A percentile compares a stretch with the other conserved stretches of the same genome.
These are phyloP conservation scores for Erysimum pusillum DNA, from an alignment of 441 rosid genomes.

Conservation along the genomic window DNA sequence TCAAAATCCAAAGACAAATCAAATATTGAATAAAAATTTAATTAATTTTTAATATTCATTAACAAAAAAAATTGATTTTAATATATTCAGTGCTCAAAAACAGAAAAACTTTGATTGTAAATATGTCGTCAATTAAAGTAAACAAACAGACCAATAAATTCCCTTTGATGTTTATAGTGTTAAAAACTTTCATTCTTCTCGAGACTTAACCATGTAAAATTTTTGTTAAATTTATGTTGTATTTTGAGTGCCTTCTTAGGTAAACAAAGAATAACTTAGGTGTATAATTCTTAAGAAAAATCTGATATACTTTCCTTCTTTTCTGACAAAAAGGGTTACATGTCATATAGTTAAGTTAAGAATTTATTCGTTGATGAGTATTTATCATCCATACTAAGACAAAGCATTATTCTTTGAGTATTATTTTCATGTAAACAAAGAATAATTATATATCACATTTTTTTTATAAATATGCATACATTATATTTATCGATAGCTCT, in stretches of 20 bases:
- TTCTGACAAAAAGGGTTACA: background rate
- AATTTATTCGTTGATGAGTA: background rate
- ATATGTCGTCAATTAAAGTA: no score
- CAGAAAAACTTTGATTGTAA: no score
- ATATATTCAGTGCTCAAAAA: no score
- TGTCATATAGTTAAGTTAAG: background rate
- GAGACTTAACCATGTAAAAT: no score
- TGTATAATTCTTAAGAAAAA: background rate
- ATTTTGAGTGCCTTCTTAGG: background rate
- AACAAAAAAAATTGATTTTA: no score
- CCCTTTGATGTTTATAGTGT: no score
- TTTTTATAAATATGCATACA: background rate
- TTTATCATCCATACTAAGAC: background rate
- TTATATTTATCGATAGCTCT: background rate
- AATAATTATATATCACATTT: background rate
- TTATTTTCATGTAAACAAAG: conserved; percentile 1
- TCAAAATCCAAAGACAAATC: no score
- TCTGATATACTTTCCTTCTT: background rate
- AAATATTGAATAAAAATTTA: background rate
- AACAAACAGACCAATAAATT: no score
- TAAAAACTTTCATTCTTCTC: no score
- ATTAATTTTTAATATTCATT: background rate
- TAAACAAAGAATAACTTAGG: background rate
- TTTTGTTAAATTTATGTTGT: no score
- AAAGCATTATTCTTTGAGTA: conserved; percentile 5